Base-by-base conservation (phyloP, 1,284 basidiomycete genomes). In the Sanghuangporus sanghuang region DNA sequence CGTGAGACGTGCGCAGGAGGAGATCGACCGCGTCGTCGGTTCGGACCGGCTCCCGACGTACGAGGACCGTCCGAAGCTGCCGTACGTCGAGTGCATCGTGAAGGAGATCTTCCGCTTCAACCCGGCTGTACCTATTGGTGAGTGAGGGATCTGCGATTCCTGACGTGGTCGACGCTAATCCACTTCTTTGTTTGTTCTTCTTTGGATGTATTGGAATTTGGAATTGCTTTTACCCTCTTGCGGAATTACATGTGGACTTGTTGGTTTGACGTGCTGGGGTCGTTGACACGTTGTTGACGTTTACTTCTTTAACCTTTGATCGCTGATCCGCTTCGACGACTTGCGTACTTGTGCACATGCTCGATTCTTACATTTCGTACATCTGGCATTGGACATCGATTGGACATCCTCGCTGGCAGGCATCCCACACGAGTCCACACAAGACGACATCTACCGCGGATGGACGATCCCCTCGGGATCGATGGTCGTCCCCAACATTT, bases 1-100 rank as follows among this genome's bases (percentile, higher is more conserved):
- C 32, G 60, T 40, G 12, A 65, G 56, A 64, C 78, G 77, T 64
- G 74, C 83, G 21, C 75, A 78, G 57, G 70, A 69, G 18, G 81
- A 82, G 68, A 73, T 83, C 54, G 79, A 82, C 67, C 71, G 38
- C 38, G 63, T 69, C 11, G 52, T 61, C 16, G 63, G 59, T 6
- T 38, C 42, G 32, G 48, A 63, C 23, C 57, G 62, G 18, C 50
- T 64, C 2, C 63, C 63, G 18, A 52, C 53, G 1, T 57, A 57
- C 42, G 59, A 68, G 16, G 68, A 71, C 52, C 54, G 63, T 3
- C 12, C 38, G 6, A 23, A 55, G 2, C 35, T 71, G 9, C 66
- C 67, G 3, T 71, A 70, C 58, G 55, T 69, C 6, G 60, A 65
- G 9, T 66, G 67, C 5, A 65, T 71, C n/a, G 35, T 69, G 36